Evolutionary conservation across 2,329 filamentous ascomycete species (phyloP), one percentile per base, ranked within the genome.

Genomic region (Pyricularia sp.): DNA sequence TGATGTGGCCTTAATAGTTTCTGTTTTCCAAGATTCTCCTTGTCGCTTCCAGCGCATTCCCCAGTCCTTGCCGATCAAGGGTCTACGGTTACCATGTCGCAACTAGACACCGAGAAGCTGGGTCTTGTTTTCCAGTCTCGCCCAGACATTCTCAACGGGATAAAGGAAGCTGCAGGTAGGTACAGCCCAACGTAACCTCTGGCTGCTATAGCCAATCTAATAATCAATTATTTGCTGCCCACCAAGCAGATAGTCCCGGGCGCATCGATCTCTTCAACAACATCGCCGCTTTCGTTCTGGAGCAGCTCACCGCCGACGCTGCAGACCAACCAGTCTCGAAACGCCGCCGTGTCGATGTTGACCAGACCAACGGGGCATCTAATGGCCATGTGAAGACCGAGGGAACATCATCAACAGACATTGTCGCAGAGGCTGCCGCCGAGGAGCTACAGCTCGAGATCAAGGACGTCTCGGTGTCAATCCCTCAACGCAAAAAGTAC

Each of bases 401-500:
- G 26, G 49, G 66, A 26, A 63, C 63, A 30, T 64, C 63, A 66
- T 64, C 63, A 66, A 67, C 65, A 64, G 68, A 64, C 44, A 62
- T 65, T 19, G 65, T 70, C 8, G 72, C 70, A 35, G 74, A 74
- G 5, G 63, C 49, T 13, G 33, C 16, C 40, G 76, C 77, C 1
- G 84, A 87, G 68, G 70, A 77, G 7, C 74, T 87, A 0, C 73
- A 87, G 30, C 76, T 88, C 22, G 82, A 83, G 68, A 78, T 88
- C 66, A 86, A 85, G 72, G 86, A 88, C 60, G 85, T 89, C 24
- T 88, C 85, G 0, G 78, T 88, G n/a, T 83, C 84, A 0, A 79
- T 88, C 4, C 87, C 87, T 0, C 84, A 86, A 75, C 79, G 87
- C 67, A 89, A 89, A 75, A 89, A 88, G 73, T 85, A 85, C 69